Percentiles rank a stretch among this genome's conserved stretches.
Conservation (phyloP, 129 eudicot species). For the Saussurea involucrata region DNA sequence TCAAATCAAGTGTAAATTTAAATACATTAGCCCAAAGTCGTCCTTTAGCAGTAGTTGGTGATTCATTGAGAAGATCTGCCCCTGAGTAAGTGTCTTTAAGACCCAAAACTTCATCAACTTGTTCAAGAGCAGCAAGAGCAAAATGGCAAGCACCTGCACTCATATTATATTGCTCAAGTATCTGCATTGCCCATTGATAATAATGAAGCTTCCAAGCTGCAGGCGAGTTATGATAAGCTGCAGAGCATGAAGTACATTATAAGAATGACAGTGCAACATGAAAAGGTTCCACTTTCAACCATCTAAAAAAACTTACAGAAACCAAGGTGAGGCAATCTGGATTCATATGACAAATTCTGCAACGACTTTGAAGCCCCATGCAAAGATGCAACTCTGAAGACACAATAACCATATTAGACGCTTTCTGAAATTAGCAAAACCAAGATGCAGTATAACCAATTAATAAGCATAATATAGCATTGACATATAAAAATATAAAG, state of each 20-base stretch:
- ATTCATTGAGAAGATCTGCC: constrained; percentile 47
- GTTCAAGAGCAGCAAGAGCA: constrained; percentile 99
- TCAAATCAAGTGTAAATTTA: constrained; percentile 77
- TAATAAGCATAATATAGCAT: constrained; percentile 1
- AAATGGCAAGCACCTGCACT: constrained; percentile 87
- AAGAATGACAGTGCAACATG: background rate
- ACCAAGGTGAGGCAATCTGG: constrained; percentile 61
- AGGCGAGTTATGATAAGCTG: constrained; percentile 59
- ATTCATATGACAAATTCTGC: constrained; percentile 65
- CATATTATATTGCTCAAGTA: constrained; percentile 83
- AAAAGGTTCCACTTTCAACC: background rate
- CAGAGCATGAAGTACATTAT: constrained; percentile 16
- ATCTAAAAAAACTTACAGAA: constrained; percentile 42
- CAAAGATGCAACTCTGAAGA: constrained; percentile 83
- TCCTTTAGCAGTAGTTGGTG: constrained; percentile 70
- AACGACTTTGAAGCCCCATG: constrained; percentile 66
- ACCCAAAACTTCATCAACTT: constrained; percentile 85
- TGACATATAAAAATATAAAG: too few species aligned
- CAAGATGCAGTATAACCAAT: background rate
- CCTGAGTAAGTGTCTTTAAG: constrained; percentile 25
- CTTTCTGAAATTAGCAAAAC: constrained; percentile 4
- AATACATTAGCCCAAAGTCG: constrained; percentile 98
- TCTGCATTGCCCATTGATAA: constrained; percentile 98
- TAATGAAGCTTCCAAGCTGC: constrained; percentile 94
- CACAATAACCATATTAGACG: constrained; percentile 11